Evolutionary conservation across 495 filamentous ascomycete genomes (phyloP).

Genomic region (Monascus purpureus): DNA sequence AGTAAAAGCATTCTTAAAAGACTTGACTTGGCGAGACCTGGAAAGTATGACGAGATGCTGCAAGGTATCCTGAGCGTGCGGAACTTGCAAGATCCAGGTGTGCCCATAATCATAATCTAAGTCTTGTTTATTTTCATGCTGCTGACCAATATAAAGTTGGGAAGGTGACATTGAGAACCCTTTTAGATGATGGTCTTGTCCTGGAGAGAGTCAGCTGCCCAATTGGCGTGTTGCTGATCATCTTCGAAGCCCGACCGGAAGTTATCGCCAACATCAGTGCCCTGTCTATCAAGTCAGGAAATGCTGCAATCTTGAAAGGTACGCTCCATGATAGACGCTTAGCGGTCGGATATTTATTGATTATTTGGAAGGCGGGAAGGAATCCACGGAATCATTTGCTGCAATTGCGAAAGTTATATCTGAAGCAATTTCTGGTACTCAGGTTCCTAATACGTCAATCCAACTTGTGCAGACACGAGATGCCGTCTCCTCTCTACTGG

Average conservation of each 20-base stretch:
- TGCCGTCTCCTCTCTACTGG: constrained; percentile 70
- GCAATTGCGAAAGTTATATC: constrained; percentile 82
- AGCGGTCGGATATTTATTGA: background rate
- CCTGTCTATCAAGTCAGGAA: constrained; percentile 94
- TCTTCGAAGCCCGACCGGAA: constrained; percentile 95
- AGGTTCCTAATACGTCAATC: constrained; percentile 71
- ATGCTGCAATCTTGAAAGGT: constrained; percentile 93
- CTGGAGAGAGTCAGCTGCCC: constrained; percentile 82
- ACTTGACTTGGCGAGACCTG: constrained; percentile 67
- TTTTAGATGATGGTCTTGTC: constrained; percentile 75
- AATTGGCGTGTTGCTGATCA: constrained; percentile 91
- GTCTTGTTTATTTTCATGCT: background rate
- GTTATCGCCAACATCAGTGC: constrained; percentile 98
- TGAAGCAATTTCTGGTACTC: constrained; percentile 55
- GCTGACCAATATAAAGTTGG: constrained; percentile 47
- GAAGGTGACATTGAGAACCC: constrained; percentile 66
- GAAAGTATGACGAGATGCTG: constrained; percentile 97
- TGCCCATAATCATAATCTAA: constrained; percentile 12
- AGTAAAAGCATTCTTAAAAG: constrained; percentile 82
- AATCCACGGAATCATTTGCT: constrained; percentile 84
- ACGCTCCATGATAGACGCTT: background rate
- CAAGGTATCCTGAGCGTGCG: constrained; percentile 86
- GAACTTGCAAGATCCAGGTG: constrained; percentile 76
- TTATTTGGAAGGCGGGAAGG: constrained; percentile 56
- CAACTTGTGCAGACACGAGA: constrained; percentile 90